Evolutionary conservation across 140 eudicot species (phyloP).

Genomic region (Artemisia princeps): DNA sequence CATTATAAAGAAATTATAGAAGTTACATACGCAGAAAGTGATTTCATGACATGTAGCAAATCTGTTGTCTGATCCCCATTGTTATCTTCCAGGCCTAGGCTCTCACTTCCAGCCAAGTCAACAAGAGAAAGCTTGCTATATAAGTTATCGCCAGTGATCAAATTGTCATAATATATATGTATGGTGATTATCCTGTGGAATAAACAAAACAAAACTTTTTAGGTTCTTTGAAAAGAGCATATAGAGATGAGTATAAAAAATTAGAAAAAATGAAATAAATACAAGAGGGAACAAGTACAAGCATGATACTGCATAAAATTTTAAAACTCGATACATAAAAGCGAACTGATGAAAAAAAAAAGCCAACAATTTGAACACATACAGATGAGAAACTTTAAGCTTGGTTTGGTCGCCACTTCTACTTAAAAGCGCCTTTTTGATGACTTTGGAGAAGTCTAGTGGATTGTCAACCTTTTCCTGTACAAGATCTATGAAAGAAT

Average conservation of each 20-base stretch:
- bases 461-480: constrained; percentile 88
- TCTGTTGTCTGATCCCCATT: constrained; percentile 80
- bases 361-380: constrained; percentile 27
- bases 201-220: constrained; percentile 3
- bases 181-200: constrained; percentile 71
- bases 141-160: constrained; percentile 70
- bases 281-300: constrained; percentile 9
- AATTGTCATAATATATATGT: constrained; percentile 69
- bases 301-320: background rate
- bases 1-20: background rate
- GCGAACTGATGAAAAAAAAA: background rate
- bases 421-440: constrained; percentile 58
- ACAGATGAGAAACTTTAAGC: constrained; percentile 81
- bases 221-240: constrained; percentile 3
- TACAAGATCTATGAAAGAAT: constrained; percentile 52
- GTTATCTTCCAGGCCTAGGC: constrained; percentile 48
- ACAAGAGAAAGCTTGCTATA: constrained; percentile 90
- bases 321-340: constrained; percentile 4
- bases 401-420: constrained; percentile 57
- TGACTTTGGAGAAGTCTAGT: constrained; percentile 59
- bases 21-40: constrained; percentile 84
- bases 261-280: background rate
- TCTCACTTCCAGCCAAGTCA: constrained; percentile 86
- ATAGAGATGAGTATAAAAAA: constrained; percentile 4
- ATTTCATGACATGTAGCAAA: constrained; percentile 75